Conservation (phyloP, 2,329 filamentous ascomycete genomes). For the Fusarium nelsonii region DNA sequence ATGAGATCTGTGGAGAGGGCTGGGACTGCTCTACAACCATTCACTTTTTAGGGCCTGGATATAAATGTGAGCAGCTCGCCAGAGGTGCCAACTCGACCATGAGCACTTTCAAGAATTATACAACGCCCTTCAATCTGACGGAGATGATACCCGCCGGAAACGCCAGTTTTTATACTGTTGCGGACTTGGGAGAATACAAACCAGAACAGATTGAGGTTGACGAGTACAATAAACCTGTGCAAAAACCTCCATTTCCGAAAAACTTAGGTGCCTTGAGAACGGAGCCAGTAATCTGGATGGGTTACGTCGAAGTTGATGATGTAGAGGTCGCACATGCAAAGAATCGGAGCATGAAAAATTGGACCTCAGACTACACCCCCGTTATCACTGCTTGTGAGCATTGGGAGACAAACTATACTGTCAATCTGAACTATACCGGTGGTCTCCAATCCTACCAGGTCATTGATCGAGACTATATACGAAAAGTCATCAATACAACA, state of each 20-base stretch:
- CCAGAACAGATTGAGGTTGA: constrained; percentile 13
- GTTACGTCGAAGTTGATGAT: constrained; percentile 33
- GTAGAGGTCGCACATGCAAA: constrained; percentile 9
- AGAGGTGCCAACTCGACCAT: constrained; percentile 2
- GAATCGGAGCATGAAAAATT: not conserved
- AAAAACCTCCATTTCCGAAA: constrained; percentile 20
- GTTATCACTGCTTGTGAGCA: constrained; percentile 38
- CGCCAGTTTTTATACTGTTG: constrained; percentile 18
- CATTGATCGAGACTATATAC: constrained; percentile 17
- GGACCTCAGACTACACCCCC: constrained; percentile 27
- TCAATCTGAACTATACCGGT: constrained; percentile 37
- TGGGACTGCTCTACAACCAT: constrained; percentile 42
- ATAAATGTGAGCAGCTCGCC: constrained; percentile 36
- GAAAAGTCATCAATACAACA: constrained; percentile 36
- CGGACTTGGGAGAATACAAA: constrained; percentile 31
- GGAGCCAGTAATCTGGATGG: constrained; percentile 38
- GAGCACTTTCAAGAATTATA: constrained; percentile 2
- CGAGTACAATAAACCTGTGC: constrained; percentile 10
- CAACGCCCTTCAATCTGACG: constrained; percentile 34
- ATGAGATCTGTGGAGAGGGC: constrained; percentile 32
- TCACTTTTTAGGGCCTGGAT: constrained; percentile 37
- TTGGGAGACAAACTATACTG: constrained; percentile 38
- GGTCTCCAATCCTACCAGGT: constrained; percentile 37
- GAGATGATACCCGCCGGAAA: constrained; percentile 26
- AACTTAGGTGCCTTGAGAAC: constrained; percentile 35